Conservation (phyloP, 345 rosid species). For the Bruguiera sexangula region DNA sequence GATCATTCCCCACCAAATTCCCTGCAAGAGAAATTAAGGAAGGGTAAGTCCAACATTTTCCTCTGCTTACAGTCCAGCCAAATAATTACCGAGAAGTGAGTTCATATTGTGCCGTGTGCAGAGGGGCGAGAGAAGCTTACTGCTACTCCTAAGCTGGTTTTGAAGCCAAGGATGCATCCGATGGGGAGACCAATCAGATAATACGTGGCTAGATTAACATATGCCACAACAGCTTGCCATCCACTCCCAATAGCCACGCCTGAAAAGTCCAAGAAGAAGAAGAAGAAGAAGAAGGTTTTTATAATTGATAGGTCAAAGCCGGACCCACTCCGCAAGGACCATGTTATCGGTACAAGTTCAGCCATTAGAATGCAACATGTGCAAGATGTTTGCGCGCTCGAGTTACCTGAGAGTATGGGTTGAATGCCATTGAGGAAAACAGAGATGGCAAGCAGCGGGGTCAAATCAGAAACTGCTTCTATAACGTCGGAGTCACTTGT, state of each 20-base stretch:
- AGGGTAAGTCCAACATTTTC: too few relatives aligned
- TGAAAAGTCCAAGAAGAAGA: conserved; percentile 5
- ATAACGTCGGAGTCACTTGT: conserved; percentile 62
- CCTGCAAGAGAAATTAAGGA: conserved; percentile 30
- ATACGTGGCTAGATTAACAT: conserved; percentile 70
- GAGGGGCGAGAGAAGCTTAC: conserved; percentile 34
- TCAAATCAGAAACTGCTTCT: conserved; percentile 58
- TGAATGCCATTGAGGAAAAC: conserved; percentile 85
- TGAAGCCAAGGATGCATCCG: conserved; percentile 88
- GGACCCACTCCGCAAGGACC: too few relatives aligned
- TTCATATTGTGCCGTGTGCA: background rate
- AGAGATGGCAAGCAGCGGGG: conserved; percentile 80
- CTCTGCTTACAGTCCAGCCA: too few relatives aligned
- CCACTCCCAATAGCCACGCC: conserved; percentile 99
- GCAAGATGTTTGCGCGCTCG: background rate
- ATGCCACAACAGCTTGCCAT: conserved; percentile 94
- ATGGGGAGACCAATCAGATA: conserved; percentile 88
- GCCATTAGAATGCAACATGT: too few relatives aligned
- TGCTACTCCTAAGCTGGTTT: conserved; percentile 69
- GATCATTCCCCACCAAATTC: conserved; percentile 96
- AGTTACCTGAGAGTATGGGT: conserved; percentile 83
- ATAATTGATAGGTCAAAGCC: background rate
- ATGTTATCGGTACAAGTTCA: too few relatives aligned
- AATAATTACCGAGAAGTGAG: background rate
- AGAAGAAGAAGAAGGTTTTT: background rate